Evolutionary conservation across 2,329 filamentous ascomycete species (phyloP).

Genomic region (Colletotrichum eremochloae): DNA sequence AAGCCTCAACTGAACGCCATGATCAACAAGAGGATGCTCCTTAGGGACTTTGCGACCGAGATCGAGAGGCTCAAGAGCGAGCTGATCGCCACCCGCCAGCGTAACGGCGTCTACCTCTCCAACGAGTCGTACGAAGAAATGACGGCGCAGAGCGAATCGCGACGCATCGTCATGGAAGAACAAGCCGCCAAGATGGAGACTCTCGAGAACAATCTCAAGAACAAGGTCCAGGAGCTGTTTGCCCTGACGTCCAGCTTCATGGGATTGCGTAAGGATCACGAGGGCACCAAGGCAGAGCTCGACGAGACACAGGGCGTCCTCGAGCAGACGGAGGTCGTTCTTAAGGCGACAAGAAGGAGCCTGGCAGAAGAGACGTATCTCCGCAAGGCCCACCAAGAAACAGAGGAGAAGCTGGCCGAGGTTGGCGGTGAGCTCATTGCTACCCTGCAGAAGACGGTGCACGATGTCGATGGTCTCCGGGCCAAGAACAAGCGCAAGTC

Average conservation of each 20-base stretch:
- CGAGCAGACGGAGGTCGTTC: conserved; percentile 87
- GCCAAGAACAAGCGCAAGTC: conserved; percentile 90
- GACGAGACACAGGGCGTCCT: conserved; percentile 86
- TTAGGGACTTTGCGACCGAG: conserved; percentile 90
- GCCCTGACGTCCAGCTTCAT: conserved; percentile 89
- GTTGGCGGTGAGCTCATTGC: conserved; percentile 83
- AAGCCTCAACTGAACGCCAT: conserved; percentile 95
- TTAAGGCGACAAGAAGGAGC: conserved; percentile 80
- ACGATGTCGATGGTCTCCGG: conserved; percentile 84
- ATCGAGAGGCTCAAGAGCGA: conserved; percentile 97
- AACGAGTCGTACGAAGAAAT: conserved; percentile 92
- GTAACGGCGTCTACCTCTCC: conserved; percentile 94
- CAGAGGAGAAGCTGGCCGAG: conserved; percentile 80
- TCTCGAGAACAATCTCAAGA: conserved; percentile 88
- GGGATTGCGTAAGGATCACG: conserved; percentile 89
- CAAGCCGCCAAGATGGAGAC: conserved; percentile 93
- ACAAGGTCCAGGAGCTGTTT: conserved; percentile 95
- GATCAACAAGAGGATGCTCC: conserved; percentile 91
- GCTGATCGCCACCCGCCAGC: conserved; percentile 89
- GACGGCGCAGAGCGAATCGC: conserved; percentile 90
- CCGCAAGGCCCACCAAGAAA: conserved; percentile 86
- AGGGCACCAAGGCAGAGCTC: conserved; percentile 77
- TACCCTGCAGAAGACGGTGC: conserved; percentile 82
- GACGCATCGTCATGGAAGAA: conserved; percentile 91
- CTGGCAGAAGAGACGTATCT: conserved; percentile 85